These are phyloP conservation scores for Mycosphaerella sp. DNA, from an alignment of 2,329 filamentous ascomycete genomes.

Conservation along the genomic window DNA sequence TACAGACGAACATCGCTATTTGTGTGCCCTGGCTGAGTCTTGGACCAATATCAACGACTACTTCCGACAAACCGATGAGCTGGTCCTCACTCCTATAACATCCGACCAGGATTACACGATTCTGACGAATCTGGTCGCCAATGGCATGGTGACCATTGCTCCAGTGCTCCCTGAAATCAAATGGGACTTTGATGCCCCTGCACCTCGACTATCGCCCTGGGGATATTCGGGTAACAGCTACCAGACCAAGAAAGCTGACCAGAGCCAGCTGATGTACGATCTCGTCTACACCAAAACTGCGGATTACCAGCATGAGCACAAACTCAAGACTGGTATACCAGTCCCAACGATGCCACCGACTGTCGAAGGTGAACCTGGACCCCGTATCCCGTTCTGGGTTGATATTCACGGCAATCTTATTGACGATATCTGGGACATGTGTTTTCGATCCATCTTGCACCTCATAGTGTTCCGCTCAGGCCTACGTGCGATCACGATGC, in stretches of 20 bases:
- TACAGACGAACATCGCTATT: slow-evolving; percentile 24
- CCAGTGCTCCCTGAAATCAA: slow-evolving; percentile 57
- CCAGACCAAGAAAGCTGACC: slow-evolving; percentile 62
- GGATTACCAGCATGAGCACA: slow-evolving; percentile 52
- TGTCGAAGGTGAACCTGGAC: slow-evolving; percentile 17
- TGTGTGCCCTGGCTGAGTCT: slow-evolving; percentile 26
- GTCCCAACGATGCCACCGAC: slow-evolving; percentile 14
- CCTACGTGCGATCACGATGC: slow-evolving; percentile 49
- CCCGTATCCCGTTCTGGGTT: slow-evolving; percentile 61
- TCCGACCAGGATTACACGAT: slow-evolving; percentile 62
- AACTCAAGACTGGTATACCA: slow-evolving; percentile 42
- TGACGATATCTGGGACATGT: slow-evolving; percentile 56
- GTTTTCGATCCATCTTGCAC: slow-evolving; percentile 58
- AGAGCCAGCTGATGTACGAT: slow-evolving; percentile 59
- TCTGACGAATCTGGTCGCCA: slow-evolving; percentile 58
- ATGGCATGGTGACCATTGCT: slow-evolving; percentile 51
- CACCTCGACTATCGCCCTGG: slow-evolving; percentile 49
- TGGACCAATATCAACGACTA: slow-evolving; percentile 27
- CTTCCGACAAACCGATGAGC: slow-evolving; percentile 33
- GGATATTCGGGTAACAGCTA: slow-evolving; percentile 68
- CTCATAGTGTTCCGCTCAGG: slow-evolving; percentile 58
- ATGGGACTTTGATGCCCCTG: slow-evolving; percentile 37
- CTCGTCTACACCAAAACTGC: slow-evolving; percentile 55
- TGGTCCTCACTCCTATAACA: slow-evolving; percentile 51
- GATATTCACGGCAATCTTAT: slow-evolving; percentile 60